These are phyloP conservation scores for Solanum dulcamara DNA, from an alignment of 257 asterid genomes.

Conservation along the genomic window DNA sequence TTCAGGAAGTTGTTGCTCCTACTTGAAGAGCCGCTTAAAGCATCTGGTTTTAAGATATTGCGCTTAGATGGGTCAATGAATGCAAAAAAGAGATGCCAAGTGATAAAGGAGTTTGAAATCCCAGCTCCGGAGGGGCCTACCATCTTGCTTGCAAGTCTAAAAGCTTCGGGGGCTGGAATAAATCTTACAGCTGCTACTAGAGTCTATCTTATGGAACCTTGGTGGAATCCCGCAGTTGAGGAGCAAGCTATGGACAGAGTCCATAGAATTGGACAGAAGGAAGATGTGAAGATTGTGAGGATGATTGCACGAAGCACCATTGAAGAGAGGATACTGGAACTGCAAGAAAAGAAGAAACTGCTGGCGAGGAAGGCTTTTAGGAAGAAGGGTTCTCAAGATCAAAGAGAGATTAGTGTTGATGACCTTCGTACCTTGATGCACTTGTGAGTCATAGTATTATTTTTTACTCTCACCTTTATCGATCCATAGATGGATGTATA, in stretches of 20 bases:
- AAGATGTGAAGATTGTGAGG: slow-evolving; percentile 62
- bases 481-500: neutral
- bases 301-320: slow-evolving; percentile 64
- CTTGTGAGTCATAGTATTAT: slow-evolving; percentile 17
- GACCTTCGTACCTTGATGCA: slow-evolving; percentile 66
- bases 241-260: slow-evolving; percentile 97
- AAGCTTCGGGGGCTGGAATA: slow-evolving; percentile 74
- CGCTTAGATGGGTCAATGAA: slow-evolving; percentile 75
- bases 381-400: slow-evolving; percentile 28
- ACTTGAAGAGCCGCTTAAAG: slow-evolving; percentile 57
- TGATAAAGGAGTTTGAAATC: slow-evolving; percentile 47
- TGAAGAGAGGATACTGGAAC: slow-evolving; percentile 62
- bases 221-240: slow-evolving; percentile 98
- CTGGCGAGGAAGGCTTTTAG: slow-evolving; percentile 65
- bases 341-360: slow-evolving; percentile 65
- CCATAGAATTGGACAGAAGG: slow-evolving; percentile 80
- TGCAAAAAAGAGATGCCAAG: slow-evolving; percentile 48
- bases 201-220: slow-evolving; percentile 79
- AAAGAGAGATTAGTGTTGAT: slow-evolving; percentile 43
- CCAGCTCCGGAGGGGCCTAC: slow-evolving; percentile 57
- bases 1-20: slow-evolving; percentile 63
- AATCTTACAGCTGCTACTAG: slow-evolving; percentile 74
- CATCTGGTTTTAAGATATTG: slow-evolving; percentile 53
- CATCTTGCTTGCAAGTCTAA: slow-evolving; percentile 72
- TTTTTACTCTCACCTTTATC: neutral